These are phyloP conservation scores for Tilletiaria anomala DNA, from an alignment of 1,284 basidiomycete species.

Conservation along the genomic window DNA sequence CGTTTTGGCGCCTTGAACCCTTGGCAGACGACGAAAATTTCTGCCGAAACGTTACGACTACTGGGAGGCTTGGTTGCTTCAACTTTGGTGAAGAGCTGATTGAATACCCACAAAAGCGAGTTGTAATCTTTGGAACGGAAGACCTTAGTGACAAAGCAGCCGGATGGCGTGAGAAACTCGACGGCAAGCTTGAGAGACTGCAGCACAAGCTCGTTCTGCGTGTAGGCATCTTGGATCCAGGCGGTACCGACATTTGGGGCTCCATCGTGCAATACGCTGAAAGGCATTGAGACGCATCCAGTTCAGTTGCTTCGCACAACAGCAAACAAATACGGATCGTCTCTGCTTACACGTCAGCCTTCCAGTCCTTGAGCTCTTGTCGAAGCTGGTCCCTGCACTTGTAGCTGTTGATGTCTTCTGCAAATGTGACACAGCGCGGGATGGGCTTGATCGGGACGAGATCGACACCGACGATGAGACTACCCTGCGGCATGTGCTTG, in stretches of 20 bases:
- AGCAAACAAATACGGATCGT: background rate
- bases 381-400: slow-evolving; percentile 78
- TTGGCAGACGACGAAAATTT: slow-evolving; percentile 97
- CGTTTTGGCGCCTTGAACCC: slow-evolving; percentile 87
- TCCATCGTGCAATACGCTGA: slow-evolving; percentile 85
- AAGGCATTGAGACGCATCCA: background rate
- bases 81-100: slow-evolving; percentile 85
- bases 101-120: slow-evolving; percentile 96
- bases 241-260: slow-evolving; percentile 98
- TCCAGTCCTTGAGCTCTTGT: slow-evolving; percentile 91
- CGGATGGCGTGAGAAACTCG: slow-evolving; percentile 64
- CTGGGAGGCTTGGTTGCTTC: slow-evolving; percentile 98
- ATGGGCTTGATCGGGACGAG: slow-evolving; percentile 92
- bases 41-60: slow-evolving; percentile 95
- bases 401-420: slow-evolving; percentile 85
- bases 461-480: slow-evolving; percentile 92
- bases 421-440: slow-evolving; percentile 79
- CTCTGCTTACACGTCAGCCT: slow-evolving; percentile 64
- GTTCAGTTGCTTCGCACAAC: background rate
- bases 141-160: slow-evolving; percentile 94
- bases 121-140: slow-evolving; percentile 99
- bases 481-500: slow-evolving; percentile 94
- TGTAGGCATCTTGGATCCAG: slow-evolving; percentile 98
- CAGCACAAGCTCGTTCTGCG: slow-evolving; percentile 89
- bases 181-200: slow-evolving; percentile 92